phyloP scores from a whole-genome alignment of 257 asterid genomes.

The Solanum clarkiae region DNA sequence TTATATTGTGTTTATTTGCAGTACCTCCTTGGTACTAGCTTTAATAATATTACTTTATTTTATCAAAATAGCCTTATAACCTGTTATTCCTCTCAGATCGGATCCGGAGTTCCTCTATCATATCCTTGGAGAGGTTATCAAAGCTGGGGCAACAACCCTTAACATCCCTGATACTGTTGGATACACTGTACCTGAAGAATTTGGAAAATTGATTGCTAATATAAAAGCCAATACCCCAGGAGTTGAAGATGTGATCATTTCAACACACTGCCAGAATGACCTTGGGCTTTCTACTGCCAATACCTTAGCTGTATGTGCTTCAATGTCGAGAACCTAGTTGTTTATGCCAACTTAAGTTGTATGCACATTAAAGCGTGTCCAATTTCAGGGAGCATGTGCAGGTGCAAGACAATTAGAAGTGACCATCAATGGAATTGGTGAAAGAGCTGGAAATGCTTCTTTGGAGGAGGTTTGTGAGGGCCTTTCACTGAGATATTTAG shows the following conservation, averaged over 20 bases:
- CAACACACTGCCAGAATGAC: slow-evolving; percentile 96
- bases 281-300: slow-evolving; percentile 95
- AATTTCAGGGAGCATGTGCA: slow-evolving; percentile 74
- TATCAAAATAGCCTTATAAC: not conserved
- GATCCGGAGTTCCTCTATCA: slow-evolving; percentile 72
- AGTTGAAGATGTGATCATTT: slow-evolving; percentile 74
- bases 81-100: slow-evolving; percentile 42
- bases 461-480: slow-evolving; percentile 66
- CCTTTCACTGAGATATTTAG: not conserved
- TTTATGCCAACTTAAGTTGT: not conserved
- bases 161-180: slow-evolving; percentile 99
- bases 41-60: not conserved
- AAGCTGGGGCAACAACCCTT: slow-evolving; percentile 94
- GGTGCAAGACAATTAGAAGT: slow-evolving; percentile 98
- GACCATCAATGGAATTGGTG: slow-evolving; percentile 96
- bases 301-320: slow-evolving; percentile 55
- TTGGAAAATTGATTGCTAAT: slow-evolving; percentile 75
- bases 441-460: slow-evolving; percentile 98
- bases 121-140: slow-evolving; percentile 84
- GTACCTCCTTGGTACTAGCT: not conserved
- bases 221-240: slow-evolving; percentile 85
- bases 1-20: not conserved
- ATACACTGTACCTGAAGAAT: slow-evolving; percentile 62
- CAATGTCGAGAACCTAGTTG: not conserved
- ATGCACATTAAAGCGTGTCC: not conserved